A percentile compares a stretch with the other conserved stretches of the same genome.
Conservation (phyloP, 1,284 basidiomycete genomes). For the Ustilago crameri region DNA sequence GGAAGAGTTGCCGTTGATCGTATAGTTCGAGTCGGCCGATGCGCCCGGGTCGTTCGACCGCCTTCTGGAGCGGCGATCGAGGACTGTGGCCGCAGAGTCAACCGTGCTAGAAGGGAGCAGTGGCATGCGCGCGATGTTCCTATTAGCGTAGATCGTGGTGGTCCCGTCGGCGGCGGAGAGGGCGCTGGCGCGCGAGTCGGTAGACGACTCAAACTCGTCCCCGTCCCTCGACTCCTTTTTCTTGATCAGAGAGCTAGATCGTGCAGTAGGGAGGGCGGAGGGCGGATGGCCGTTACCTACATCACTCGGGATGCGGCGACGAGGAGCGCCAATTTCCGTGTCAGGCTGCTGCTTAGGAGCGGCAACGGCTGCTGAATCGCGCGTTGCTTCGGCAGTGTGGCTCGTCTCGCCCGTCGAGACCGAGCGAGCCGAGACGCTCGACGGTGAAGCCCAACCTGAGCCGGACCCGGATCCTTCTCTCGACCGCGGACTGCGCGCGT, state of each 20-base stretch:
- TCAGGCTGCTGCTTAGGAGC: slow-evolving; percentile 5
- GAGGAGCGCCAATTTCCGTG: slow-evolving; percentile 4
- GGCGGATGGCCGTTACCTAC: neutral
- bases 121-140: slow-evolving; percentile 41
- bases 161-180: neutral
- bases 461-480: slow-evolving; percentile 31
- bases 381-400: slow-evolving; percentile 12
- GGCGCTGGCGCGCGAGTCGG: neutral
- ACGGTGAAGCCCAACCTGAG: slow-evolving; percentile 31
- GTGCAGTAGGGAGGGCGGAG: neutral
- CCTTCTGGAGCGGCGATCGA: neutral
- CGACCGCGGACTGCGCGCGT: slow-evolving; percentile 3
- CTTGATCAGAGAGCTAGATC: slow-evolving; percentile 19
- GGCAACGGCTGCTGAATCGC: slow-evolving; percentile 15
- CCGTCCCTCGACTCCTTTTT: too few species aligned
- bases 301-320: neutral
- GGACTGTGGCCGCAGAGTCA: slow-evolving; percentile 4
- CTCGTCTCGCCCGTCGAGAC: slow-evolving; percentile 39
- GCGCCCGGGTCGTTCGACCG: neutral
- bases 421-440: slow-evolving; percentile 28
- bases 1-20: neutral
- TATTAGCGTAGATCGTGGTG: slow-evolving; percentile 25
- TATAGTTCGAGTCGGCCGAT: slow-evolving; percentile 11
- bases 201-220: too few species aligned
- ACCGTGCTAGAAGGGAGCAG: slow-evolving; percentile 6